These are phyloP conservation scores for Penicillium lagena DNA, from an alignment of 495 filamentous ascomycete species.

Conservation along the genomic window DNA sequence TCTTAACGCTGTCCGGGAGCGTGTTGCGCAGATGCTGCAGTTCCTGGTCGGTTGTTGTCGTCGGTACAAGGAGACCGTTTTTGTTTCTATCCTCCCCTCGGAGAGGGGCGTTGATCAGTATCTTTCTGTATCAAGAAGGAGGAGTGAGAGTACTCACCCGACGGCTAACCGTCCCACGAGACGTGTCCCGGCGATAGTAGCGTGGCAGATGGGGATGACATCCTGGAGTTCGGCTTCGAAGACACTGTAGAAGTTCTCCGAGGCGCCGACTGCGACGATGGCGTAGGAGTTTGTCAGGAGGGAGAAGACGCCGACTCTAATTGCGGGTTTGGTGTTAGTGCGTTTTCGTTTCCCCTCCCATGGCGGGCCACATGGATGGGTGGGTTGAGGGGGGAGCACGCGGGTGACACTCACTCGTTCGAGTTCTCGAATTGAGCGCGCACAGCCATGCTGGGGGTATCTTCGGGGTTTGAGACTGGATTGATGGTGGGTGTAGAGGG, in stretches of 20 bases:
- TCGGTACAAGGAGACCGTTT: constrained; percentile 93
- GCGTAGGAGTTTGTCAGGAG: constrained; percentile 95
- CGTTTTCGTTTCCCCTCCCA: constrained; percentile 7
- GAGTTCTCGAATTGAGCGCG: constrained; percentile 95
- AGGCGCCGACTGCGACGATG: constrained; percentile 85
- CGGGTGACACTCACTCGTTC: constrained; percentile 68
- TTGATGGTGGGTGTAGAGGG: neutral
- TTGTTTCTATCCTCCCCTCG: constrained; percentile 4
- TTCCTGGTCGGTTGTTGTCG: constrained; percentile 95
- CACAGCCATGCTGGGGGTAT: constrained; percentile 56
- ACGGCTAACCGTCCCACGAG: constrained; percentile 94
- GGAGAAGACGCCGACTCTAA: constrained; percentile 79
- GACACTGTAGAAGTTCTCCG: constrained; percentile 96
- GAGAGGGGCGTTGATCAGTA: neutral
- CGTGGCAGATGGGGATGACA: constrained; percentile 94
- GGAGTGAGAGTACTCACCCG: constrained; percentile 61
- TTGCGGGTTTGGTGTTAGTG: neutral
- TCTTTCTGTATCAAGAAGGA: constrained; percentile 6
- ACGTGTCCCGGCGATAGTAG: constrained; percentile 93
- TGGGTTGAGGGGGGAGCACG: no score
- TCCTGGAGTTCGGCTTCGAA: constrained; percentile 98
- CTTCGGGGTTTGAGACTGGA: no score
- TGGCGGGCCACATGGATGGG: neutral
- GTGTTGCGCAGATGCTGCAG: constrained; percentile 93
- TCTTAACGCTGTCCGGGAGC: constrained; percentile 82